A percentile compares a stretch with the other conserved stretches of the same genome.
phyloP scores from a whole-genome alignment of 2,329 filamentous ascomycete genomes.

The Trichoderma lentiforme region DNA sequence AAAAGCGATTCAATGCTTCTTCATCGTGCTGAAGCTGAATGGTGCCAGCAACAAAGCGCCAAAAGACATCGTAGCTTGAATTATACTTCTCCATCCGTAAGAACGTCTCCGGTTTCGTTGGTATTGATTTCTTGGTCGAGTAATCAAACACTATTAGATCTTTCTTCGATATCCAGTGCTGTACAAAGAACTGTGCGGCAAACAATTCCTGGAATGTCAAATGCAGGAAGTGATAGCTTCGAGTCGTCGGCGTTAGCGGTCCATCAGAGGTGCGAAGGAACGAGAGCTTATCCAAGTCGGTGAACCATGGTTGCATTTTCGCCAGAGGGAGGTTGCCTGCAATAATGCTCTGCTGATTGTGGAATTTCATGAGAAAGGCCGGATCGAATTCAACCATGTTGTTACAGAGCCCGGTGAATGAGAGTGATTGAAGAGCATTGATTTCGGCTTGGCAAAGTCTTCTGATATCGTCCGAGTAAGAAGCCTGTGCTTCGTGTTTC shows the following conservation, averaged over 20 bases:
- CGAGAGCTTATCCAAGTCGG: background rate
- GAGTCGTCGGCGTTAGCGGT: background rate
- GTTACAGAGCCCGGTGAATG: background rate
- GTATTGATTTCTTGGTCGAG: background rate
- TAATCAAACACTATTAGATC: background rate
- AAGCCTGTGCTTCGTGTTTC: background rate
- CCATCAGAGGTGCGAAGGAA: background rate
- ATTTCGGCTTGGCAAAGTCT: background rate
- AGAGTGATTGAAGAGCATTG: background rate
- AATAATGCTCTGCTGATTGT: background rate
- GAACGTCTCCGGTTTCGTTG: background rate
- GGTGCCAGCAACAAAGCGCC: background rate
- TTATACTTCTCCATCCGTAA: background rate
- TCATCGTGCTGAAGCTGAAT: background rate
- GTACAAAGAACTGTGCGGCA: background rate
- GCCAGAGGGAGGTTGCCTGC: background rate
- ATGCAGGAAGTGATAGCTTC: background rate
- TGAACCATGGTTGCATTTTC: background rate
- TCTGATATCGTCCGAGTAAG: background rate
- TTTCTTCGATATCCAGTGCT: background rate
- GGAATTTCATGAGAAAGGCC: background rate
- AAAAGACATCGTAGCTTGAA: background rate
- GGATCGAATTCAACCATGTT: background rate
- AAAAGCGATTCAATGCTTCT: background rate
- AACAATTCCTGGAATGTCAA: background rate